These are phyloP conservation scores for Sapria himalayana DNA, from an alignment of 345 rosid species.

Conservation along the genomic window DNA sequence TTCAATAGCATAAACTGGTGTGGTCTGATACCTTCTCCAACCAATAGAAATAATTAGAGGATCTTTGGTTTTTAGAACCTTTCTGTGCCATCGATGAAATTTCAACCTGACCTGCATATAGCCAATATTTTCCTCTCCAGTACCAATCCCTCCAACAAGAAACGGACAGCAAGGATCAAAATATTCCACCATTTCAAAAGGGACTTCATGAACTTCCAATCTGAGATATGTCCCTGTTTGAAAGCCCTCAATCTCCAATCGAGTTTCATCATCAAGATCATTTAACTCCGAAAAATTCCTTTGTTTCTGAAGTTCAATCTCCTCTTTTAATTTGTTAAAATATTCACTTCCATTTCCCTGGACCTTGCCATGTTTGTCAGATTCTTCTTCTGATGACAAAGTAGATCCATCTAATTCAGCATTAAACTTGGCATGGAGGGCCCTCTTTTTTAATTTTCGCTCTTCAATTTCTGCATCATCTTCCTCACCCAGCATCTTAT, in stretches of 20 bases:
- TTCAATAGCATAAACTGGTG: slow-evolving; percentile 69
- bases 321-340: slow-evolving; percentile 75
- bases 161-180: slow-evolving; percentile 82
- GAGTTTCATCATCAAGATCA: slow-evolving; percentile 58
- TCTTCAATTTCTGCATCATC: slow-evolving; percentile 24
- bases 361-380: slow-evolving; percentile 23
- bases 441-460: slow-evolving; percentile 66
- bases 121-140: slow-evolving; percentile 76
- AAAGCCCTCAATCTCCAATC: slow-evolving; percentile 75
- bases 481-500: slow-evolving; percentile 19
- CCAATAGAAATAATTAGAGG: slow-evolving; percentile 83
- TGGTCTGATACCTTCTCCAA: slow-evolving; percentile 88
- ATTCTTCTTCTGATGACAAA: slow-evolving; percentile 36
- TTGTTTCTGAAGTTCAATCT: slow-evolving; percentile 58
- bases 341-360: slow-evolving; percentile 43
- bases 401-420: slow-evolving; percentile 50
- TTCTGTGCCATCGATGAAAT: slow-evolving; percentile 82
- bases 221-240: slow-evolving; percentile 64
- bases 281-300: slow-evolving; percentile 56
- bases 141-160: slow-evolving; percentile 72
- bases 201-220: slow-evolving; percentile 76
- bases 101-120: slow-evolving; percentile 97
- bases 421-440: slow-evolving; percentile 57
- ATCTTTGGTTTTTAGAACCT: slow-evolving; percentile 72
- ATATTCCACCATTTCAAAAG: slow-evolving; percentile 81